Percentiles rank a stretch among this genome's conserved stretches.
Evolutionary conservation across 2,329 filamentous ascomycete genomes (phyloP).

Genomic region (Penicillium sp.): DNA sequence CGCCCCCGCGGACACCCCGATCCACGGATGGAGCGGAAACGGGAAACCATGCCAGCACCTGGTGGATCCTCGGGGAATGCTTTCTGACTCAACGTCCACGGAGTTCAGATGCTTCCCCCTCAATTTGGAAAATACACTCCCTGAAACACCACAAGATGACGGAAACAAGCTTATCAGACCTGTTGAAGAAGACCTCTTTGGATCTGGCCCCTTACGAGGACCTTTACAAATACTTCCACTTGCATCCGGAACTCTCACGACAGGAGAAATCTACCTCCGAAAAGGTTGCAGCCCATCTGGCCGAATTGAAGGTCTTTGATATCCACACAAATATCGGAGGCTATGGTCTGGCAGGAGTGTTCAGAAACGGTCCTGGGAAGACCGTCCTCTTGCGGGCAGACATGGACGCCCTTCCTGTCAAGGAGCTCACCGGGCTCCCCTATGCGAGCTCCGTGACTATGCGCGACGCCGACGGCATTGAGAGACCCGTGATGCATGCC

Average conservation of each 20-base stretch:
- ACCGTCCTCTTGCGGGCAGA: constrained; percentile 51
- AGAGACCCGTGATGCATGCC: constrained; percentile 60
- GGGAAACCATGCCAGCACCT: neutral
- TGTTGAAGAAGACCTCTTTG: constrained; percentile 17
- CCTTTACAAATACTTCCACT: constrained; percentile 60
- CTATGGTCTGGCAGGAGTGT: constrained; percentile 44
- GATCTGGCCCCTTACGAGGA: constrained; percentile 50
- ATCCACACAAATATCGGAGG: constrained; percentile 48
- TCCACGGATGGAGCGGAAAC: neutral
- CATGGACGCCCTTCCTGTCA: constrained; percentile 51
- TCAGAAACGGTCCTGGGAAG: constrained; percentile 44
- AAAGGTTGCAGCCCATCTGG: constrained; percentile 46
- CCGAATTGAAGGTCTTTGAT: constrained; percentile 31
- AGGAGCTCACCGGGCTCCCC: constrained; percentile 48
- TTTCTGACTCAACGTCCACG: neutral
- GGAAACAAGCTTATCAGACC: constrained; percentile 18
- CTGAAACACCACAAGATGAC: constrained; percentile 26
- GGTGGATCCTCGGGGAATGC: neutral
- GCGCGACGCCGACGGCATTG: constrained; percentile 48
- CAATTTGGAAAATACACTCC: neutral
- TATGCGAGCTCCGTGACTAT: constrained; percentile 49
- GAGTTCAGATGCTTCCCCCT: neutral
- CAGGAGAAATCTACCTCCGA: constrained; percentile 56
- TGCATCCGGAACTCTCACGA: constrained; percentile 58
- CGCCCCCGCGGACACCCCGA: neutral